Base-by-base conservation (phyloP, 805 yeast species). In the Candida odintsovae region DNA sequence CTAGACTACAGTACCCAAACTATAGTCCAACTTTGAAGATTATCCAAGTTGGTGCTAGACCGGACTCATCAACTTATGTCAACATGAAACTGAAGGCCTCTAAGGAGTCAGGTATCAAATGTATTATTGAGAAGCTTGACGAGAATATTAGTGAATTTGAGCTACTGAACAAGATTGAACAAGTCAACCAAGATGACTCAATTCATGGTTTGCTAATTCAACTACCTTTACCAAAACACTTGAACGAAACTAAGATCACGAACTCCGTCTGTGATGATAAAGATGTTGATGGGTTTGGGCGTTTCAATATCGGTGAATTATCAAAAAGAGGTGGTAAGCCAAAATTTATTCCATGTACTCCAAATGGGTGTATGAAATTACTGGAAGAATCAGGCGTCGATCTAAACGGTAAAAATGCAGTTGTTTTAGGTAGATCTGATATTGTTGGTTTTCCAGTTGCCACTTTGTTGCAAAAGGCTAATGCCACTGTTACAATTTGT, bases 241-340 rank as follows among this genome's bases (percentile, higher is more conserved):
- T 90, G 48, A 79, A 86, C 62, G 98, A 92, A 70, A 80, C 84
- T 40, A 66, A 68, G 41, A 75, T 94, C 55, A 94, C 98, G 41
- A 81, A 83, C 59, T 75, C 90, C 2, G 97, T 92, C n/a, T 67
- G 74, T 11, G 77, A 86, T 15, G 80, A 76, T 39, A 92, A 92
- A 69, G 99, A 92, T 60, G 96, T 94, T 41, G 99, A 92, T 65
- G 99, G 99, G 2, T 94, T 92, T 60, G 94, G 90, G 38, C 81
- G 90, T 46, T 76, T 73, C 58, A 94, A 94, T 65, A 82, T 88
- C 47, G 98, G 97, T 50, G 97, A 92, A 62, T 75, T 92, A 49
- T 79, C 90, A 56, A 89, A 90, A 67, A 81, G 86, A 55, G 88
- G 88, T 44, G 97, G 97, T 20, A 63, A 71, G 33, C 96, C 97